Evolutionary conservation across 139 green algal genomes (phyloP).

Genomic region (Limnomonas spitsbergensis): DNA sequence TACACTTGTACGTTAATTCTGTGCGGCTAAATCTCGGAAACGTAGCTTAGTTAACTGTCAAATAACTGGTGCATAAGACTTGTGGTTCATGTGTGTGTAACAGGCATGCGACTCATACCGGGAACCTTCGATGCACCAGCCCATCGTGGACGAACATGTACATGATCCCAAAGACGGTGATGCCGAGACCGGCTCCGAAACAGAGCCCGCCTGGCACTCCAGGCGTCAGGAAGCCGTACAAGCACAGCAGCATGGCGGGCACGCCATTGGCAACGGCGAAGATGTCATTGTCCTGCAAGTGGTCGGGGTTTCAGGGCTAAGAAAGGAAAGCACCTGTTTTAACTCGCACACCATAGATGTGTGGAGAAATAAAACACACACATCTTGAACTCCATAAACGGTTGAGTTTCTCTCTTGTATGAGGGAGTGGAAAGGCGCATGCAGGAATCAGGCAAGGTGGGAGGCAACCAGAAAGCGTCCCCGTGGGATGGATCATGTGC

Average conservation of each 20-base stretch:
- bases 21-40: too few species aligned
- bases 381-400: not conserved
- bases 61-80: too few species aligned
- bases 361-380: not conserved
- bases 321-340: not conserved
- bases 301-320: not conserved
- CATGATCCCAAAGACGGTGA: slow-evolving; percentile 93
- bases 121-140: slow-evolving; percentile 76
- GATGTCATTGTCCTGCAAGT: slow-evolving; percentile 87
- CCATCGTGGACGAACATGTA: slow-evolving; percentile 99
- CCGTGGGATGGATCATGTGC: too few species aligned
- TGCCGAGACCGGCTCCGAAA: slow-evolving; percentile 92
- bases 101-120: not conserved
- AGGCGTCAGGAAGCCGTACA: slow-evolving; percentile 87
- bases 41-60: too few species aligned
- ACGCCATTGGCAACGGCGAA: slow-evolving; percentile 90
- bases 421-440: too few species aligned
- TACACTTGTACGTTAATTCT: too few species aligned
- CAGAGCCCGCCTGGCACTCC: slow-evolving; percentile 69
- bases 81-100: too few species aligned
- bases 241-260: slow-evolving; percentile 84
- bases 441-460: too few species aligned
- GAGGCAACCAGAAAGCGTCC: too few species aligned
- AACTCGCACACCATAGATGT: not conserved
- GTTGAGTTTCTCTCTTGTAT: not conserved